Conservation (phyloP, 2,329 filamentous ascomycete genomes). For the Sphaerulina populicola region DNA sequence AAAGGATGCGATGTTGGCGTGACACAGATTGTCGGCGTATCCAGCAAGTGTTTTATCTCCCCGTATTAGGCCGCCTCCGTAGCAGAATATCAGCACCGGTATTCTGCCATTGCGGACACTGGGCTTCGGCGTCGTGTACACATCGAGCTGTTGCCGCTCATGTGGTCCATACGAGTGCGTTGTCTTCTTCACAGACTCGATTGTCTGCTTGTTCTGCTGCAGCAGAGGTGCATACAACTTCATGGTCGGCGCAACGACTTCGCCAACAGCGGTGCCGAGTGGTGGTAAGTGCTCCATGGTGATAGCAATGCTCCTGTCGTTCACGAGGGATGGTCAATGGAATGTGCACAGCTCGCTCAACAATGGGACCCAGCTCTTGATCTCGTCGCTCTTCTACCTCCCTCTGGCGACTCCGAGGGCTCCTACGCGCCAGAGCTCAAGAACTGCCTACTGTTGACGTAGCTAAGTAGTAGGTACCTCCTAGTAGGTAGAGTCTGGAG, state of each 20-base stretch:
- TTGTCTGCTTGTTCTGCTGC: slow-evolving; percentile 19
- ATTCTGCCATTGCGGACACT: slow-evolving; percentile 18
- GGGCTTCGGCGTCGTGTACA: slow-evolving; percentile 30
- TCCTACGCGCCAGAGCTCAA: background rate
- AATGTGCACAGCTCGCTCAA: background rate
- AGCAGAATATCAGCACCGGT: slow-evolving; percentile 27
- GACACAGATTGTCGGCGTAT: slow-evolving; percentile 25
- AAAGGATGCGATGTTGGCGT: slow-evolving; percentile 36
- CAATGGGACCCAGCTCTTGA: background rate
- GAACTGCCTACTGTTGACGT: background rate
- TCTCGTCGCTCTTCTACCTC: background rate
- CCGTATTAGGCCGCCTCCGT: slow-evolving; percentile 32
- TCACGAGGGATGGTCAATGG: background rate
- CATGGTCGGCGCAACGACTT: slow-evolving; percentile 23
- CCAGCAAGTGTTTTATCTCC: slow-evolving; percentile 31
- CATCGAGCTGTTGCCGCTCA: slow-evolving; percentile 35
- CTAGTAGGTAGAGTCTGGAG: too few species aligned
- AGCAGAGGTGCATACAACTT: slow-evolving; percentile 22
- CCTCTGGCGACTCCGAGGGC: background rate
- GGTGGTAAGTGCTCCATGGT: slow-evolving; percentile 25
- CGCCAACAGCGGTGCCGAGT: slow-evolving; percentile 21
- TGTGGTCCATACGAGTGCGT: slow-evolving; percentile 33
- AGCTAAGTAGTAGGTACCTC: too few species aligned
- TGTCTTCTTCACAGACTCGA: slow-evolving; percentile 21
- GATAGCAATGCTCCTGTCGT: background rate